Conservation (phyloP, 441 rosid genomes). For the Syzygium malaccense region DNA sequence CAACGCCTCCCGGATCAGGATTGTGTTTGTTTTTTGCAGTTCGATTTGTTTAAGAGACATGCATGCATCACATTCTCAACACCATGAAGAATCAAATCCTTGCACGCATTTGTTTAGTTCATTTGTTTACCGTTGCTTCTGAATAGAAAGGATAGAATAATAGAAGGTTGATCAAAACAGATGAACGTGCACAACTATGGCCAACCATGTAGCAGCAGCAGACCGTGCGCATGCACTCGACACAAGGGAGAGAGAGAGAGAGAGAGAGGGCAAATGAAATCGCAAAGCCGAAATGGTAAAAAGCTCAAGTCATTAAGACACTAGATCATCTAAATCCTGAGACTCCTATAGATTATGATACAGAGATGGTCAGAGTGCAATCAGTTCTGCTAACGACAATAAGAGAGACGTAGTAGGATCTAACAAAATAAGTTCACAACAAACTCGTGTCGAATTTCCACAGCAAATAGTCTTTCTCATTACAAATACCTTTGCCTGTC, state of each 20-base stretch:
- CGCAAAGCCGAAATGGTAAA: background rate
- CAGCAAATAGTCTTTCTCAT: background rate
- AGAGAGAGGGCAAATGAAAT: background rate
- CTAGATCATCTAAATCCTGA: background rate
- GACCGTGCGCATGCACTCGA: background rate
- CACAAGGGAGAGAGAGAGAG: background rate
- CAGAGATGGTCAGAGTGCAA: background rate
- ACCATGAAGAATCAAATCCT: background rate
- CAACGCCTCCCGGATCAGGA: background rate
- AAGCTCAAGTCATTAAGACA: background rate
- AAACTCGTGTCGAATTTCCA: background rate
- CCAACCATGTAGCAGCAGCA: background rate
- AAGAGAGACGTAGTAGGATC: background rate
- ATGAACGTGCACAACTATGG: background rate
- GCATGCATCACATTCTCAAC: background rate
- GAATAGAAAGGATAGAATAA: background rate
- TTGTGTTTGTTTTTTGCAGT: background rate
- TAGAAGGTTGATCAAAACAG: background rate
- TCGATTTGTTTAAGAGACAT: background rate
- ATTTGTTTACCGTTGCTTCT: background rate
- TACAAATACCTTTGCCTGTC: background rate
- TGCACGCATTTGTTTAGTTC: background rate
- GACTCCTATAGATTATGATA: background rate
- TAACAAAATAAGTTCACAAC: background rate
- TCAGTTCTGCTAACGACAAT: background rate